These are phyloP conservation scores for Nannizziopsis arthrosporioides DNA, from an alignment of 2,329 filamentous ascomycete genomes.

Conservation along the genomic window DNA sequence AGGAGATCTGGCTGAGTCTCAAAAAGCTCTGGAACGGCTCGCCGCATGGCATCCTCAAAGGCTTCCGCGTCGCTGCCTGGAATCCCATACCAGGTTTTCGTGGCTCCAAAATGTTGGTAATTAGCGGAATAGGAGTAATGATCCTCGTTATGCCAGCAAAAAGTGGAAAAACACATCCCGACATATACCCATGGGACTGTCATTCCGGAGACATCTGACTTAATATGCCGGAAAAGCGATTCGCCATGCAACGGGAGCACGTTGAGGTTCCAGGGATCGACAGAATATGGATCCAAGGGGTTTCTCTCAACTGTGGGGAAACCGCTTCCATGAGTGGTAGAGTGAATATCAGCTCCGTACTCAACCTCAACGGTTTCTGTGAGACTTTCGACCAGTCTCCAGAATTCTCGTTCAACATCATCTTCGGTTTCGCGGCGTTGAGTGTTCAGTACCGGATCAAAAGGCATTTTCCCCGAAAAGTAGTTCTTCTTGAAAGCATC, in stretches of 20 bases:
- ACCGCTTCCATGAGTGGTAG: conserved; percentile 91
- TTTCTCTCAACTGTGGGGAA: conserved; percentile 91
- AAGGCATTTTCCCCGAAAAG: conserved; percentile 81
- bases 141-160: conserved; percentile 99
- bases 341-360: conserved; percentile 96
- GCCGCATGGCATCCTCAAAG: conserved; percentile 88
- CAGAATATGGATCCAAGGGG: conserved; percentile 73
- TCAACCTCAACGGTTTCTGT: conserved; percentile 96
- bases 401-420: conserved; percentile 93
- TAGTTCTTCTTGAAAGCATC: conserved; percentile 90
- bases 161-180: conserved; percentile 98
- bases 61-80: conserved; percentile 86
- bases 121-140: conserved; percentile 97
- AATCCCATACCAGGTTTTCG: conserved; percentile 98
- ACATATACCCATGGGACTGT: conserved; percentile 98
- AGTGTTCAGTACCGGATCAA: conserved; percentile 70
- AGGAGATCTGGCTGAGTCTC: conserved; percentile 92
- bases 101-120: conserved; percentile 95
- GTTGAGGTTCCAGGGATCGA: conserved; percentile 92
- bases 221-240: conserved; percentile 92
- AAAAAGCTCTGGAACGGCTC: conserved; percentile 90
- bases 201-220: conserved; percentile 97
- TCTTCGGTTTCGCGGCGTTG: conserved; percentile 79
- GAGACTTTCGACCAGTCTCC: conserved; percentile 83
- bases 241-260: conserved; percentile 81